Percentiles rank a stretch among this genome's conserved stretches.
These are phyloP conservation scores for Fermentozyma sake DNA, from an alignment of 1,139 yeast species.

Conservation along the genomic window DNA sequence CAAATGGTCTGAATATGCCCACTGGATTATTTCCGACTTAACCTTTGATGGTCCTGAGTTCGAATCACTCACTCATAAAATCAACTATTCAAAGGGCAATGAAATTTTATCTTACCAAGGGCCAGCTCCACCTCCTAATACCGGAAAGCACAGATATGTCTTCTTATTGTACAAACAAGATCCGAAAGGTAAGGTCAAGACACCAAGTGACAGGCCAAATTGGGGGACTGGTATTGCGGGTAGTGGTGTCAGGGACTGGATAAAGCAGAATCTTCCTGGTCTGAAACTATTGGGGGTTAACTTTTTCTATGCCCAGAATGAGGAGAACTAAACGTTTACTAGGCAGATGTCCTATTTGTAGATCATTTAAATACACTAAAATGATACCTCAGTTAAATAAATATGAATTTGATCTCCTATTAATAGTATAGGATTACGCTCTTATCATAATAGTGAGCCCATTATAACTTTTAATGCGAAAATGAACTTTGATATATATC, in stretches of 20 bases:
- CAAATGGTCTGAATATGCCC: conserved; percentile 86
- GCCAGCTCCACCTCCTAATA: conserved; percentile 80
- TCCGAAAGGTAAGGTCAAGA: conserved; percentile 25
- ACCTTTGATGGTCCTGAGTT: conserved; percentile 16
- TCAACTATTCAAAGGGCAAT: conserved; percentile 37
- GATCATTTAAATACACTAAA: no score
- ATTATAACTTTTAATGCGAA: no score
- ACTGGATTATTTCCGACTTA: conserved; percentile 68
- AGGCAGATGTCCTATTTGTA: no score
- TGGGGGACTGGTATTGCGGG: conserved; percentile 86
- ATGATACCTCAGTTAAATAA: no score
- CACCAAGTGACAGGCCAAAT: conserved; percentile 61
- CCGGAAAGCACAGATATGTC: conserved; percentile 81
- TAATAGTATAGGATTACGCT: no score
- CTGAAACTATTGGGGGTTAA: conserved; percentile 67
- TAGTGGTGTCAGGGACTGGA: conserved; percentile 73
- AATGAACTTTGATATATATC: no score
- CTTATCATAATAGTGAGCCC: no score
- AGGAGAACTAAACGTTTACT: conserved; percentile 15
- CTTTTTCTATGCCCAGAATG: conserved; percentile 73
- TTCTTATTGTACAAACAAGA: conserved; percentile 68
- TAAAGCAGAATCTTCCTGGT: conserved; percentile 55
- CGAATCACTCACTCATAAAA: conserved; percentile 30
- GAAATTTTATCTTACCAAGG: conserved; percentile 52
- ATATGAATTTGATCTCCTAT: no score